phyloP scores from a whole-genome alignment of 352 stramenopile genomes.

The Phytophthora colocasiae region DNA sequence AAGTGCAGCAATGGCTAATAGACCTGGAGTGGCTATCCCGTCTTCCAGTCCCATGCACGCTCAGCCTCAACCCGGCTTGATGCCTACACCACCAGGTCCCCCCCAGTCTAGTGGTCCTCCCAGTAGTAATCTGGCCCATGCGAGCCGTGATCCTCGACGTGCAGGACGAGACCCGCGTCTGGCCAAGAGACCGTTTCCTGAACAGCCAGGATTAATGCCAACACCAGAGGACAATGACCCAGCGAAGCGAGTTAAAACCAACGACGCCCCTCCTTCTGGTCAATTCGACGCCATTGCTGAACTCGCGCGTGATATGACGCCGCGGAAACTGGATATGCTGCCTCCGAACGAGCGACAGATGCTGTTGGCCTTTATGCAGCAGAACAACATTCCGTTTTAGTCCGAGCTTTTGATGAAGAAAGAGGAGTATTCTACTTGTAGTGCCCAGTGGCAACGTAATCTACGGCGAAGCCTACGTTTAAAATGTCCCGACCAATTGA shows the following conservation, averaged over 20 bases:
- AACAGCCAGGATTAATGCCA: conserved; percentile 28
- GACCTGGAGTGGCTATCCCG: conserved; percentile 24
- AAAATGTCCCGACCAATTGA: background rate
- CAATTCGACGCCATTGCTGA: conserved; percentile 72
- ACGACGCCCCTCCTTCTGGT: conserved; percentile 25
- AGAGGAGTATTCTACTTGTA: conserved; percentile 19
- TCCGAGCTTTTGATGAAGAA: conserved; percentile 5
- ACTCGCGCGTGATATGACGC: conserved; percentile 82
- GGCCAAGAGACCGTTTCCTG: conserved; percentile 48
- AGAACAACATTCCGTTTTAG: conserved; percentile 76
- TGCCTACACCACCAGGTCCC: conserved; percentile 33
- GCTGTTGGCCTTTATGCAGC: conserved; percentile 82
- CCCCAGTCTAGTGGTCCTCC: conserved; percentile 34
- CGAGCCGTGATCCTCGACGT: conserved; percentile 62
- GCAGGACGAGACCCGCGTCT: conserved; percentile 65
- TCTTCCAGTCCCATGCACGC: conserved; percentile 38
- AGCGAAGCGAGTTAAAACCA: conserved; percentile 38
- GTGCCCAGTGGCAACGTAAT: conserved; percentile 13
- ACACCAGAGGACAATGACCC: conserved; percentile 30
- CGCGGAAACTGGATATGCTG: conserved; percentile 82
- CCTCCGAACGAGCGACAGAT: conserved; percentile 82
- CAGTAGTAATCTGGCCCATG: conserved; percentile 35
- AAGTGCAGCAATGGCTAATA: conserved; percentile 30
- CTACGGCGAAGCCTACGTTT: background rate
- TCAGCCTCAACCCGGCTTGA: conserved; percentile 38